Conservation (phyloP, 2,329 filamentous ascomycete species). For the Juglanconis oblonga region DNA sequence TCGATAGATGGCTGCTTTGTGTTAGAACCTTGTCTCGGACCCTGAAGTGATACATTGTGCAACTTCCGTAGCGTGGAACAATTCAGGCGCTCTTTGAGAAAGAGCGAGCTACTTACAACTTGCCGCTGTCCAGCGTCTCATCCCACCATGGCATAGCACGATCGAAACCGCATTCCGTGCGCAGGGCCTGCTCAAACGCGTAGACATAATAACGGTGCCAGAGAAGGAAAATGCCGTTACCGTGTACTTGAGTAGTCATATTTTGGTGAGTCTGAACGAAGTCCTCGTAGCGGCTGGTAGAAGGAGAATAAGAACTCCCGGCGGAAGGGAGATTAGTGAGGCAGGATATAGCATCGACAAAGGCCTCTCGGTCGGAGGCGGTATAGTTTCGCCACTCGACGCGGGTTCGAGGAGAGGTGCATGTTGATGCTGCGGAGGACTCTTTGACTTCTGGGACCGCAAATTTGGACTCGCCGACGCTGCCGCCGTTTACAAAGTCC, state of each 20-base stretch:
- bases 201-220: constrained; percentile 10
- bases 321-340: constrained; percentile 26
- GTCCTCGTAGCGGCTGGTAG: constrained; percentile 32
- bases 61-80: neutral
- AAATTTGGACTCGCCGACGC: neutral
- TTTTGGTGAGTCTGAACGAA: constrained; percentile 30
- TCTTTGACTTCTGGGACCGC: neutral
- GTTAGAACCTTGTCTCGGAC: neutral
- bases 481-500: neutral
- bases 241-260: constrained; percentile 31
- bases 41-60: neutral
- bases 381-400: constrained; percentile 32
- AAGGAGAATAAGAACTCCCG: constrained; percentile 22
- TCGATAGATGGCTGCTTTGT: neutral
- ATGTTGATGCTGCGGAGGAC: neutral
- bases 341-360: constrained; percentile 28
- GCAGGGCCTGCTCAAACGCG: constrained; percentile 10
- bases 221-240: constrained; percentile 16
- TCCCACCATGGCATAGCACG: constrained; percentile 7
- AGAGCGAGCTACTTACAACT: neutral
- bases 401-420: constrained; percentile 16
- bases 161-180: constrained; percentile 7
- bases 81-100: too few species aligned
- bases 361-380: constrained; percentile 26
- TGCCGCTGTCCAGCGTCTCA: constrained; percentile 9